Conservation (phyloP, 129 eudicot species). For the Smallanthus sonchifolius region DNA sequence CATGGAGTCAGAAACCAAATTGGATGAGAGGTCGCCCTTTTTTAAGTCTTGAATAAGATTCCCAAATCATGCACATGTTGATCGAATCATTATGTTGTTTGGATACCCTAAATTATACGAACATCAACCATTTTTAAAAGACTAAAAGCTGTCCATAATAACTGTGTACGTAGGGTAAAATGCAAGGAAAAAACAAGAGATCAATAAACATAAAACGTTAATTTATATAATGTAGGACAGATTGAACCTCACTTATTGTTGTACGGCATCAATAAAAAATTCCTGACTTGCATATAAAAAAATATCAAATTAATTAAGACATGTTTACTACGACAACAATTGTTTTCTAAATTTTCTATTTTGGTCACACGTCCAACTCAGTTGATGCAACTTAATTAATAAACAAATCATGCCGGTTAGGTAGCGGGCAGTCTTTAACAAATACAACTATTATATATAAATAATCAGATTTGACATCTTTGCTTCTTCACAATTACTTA, state of each 20-base stretch:
- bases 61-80: constrained; percentile 1
- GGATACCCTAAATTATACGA: constrained; percentile 9
- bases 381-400: too few relatives aligned
- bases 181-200: background rate
- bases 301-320: background rate
- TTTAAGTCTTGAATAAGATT: constrained; percentile 4
- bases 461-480: too few relatives aligned
- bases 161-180: background rate
- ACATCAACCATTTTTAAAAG: background rate
- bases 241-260: background rate
- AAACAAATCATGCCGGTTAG: too few relatives aligned
- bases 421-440: too few relatives aligned
- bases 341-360: too few relatives aligned
- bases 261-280: background rate
- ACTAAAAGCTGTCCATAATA: background rate
- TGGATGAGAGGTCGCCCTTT: background rate
- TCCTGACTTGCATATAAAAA: background rate
- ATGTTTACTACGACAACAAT: background rate
- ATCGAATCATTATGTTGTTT: constrained; percentile 19
- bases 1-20: background rate
- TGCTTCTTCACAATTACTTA: too few relatives aligned
- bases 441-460: too few relatives aligned
- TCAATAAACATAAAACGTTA: background rate
- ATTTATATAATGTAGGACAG: background rate
- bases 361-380: too few relatives aligned